Base-by-base conservation (phyloP, 768 basidiomycete genomes). In the Neoboletus brunneissimus region DNA sequence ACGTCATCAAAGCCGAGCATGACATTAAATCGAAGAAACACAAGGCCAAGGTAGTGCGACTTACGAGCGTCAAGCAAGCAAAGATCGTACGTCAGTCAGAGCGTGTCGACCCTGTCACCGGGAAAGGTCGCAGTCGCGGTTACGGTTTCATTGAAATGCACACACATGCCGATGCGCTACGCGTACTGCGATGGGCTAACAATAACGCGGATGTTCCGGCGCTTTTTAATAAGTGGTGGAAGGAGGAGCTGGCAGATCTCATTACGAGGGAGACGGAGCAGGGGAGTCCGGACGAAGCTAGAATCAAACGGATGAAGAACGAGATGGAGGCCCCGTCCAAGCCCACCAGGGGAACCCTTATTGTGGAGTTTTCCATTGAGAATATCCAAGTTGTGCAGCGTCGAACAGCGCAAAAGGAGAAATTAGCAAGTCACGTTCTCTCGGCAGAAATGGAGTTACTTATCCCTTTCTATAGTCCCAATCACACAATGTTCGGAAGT, bases 291-390 rank as follows among this genome's bases (percentile, higher is more conserved):
- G 79, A 81, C 20, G 80, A 81, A 18, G 69, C 75, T 16, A 75
- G 84, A 62, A 67, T 84, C 45, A 83, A 84, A 67, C 80, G 82
- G 62, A 71, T 87, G 60, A 84, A 85, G 64, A 77, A 77, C 25
- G 84, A 86, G 65, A 69, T 81, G 44, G 74, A 74, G 58, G 64
- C 63, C 38, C 34, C 61, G 1, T 73, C 70, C 18, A 82, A 77
- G 38, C 75, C 76, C 18, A 59, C 63, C 23, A 75, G 62, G 56
- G 80, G 80, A 16, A 77, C 83, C 5, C 72, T 97, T 58, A 87
- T 96, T 64, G 84, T 94, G n/a, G 95, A 98, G 74, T 97, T 97
- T 72, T 94, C 93, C 40, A 93, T 98, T 49, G 94, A 98, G 76
- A 98, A 98, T 66, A 76, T 91, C 20, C 89, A 94, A 73, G 92